Conservation (phyloP, 2,329 filamentous ascomycete genomes). For the Basipetospora sp. region DNA sequence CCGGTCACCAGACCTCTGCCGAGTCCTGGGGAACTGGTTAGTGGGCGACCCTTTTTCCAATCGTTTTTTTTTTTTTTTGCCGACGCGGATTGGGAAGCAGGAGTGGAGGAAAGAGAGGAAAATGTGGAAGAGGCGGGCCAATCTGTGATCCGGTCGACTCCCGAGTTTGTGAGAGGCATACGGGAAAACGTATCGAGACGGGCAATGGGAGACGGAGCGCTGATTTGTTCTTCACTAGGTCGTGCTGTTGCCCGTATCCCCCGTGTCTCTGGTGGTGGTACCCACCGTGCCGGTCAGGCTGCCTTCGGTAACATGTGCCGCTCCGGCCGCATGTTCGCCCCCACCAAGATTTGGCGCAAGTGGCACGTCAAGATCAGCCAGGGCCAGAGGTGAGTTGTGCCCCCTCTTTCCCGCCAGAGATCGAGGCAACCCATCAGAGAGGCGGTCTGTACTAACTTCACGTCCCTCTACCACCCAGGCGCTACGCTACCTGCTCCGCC, state of each 20-base stretch:
- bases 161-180: too few species aligned
- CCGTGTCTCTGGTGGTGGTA: constrained; percentile 99
- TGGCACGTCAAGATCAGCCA: constrained; percentile 99
- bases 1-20: constrained; percentile 98
- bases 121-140: too few species aligned
- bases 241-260: constrained; percentile 99
- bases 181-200: too few species aligned
- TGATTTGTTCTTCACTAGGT: constrained; percentile 37
- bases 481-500: constrained; percentile 94
- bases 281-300: constrained; percentile 98
- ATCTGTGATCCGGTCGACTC: too few species aligned
- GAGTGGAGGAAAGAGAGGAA: too few species aligned
- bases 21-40: constrained; percentile 99
- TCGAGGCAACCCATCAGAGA: too few species aligned
- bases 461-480: constrained; percentile 42
- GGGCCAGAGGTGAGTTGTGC: constrained; percentile 68
- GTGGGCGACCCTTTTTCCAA: constrained; percentile 24
- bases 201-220: background rate
- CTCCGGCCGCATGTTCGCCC: constrained; percentile 99
- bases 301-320: constrained; percentile 99
- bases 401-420: background rate
- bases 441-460: constrained; percentile 13
- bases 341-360: constrained; percentile 99
- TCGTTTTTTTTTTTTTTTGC: constrained; percentile 6
- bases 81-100: too few species aligned